phyloP scores from a whole-genome alignment of 139 green algal genomes.

The Chlorella sp. region DNA sequence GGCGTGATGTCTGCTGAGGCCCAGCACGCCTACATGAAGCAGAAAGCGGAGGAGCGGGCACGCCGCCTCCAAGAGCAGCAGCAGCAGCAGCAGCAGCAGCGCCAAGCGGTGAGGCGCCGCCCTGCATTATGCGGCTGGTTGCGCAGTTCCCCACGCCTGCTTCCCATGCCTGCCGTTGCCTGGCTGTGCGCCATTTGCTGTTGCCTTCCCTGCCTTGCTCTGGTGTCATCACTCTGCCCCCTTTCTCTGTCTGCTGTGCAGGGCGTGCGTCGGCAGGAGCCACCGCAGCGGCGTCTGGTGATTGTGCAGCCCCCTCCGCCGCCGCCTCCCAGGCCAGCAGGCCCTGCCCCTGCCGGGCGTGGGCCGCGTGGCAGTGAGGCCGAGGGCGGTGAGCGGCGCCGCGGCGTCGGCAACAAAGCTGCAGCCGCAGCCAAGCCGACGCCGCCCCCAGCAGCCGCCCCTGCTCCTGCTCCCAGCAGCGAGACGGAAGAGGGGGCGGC shows the following conservation, averaged over 20 bases:
- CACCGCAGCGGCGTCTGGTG: background rate
- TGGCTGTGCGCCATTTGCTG: no score
- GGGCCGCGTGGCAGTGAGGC: background rate
- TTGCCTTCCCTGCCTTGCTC: background rate
- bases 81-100: conserved; percentile 22
- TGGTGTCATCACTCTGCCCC: background rate
- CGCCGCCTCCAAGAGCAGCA: conserved; percentile 28
- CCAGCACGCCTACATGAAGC: conserved; percentile 37
- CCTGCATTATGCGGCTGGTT: no score
- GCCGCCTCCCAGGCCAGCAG: background rate
- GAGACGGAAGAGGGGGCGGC: no score
- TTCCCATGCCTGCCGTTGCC: background rate
- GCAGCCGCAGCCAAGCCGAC: no score
- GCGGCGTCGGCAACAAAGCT: no score
- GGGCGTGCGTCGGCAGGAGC: background rate
- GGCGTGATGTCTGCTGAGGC: conserved; percentile 6
- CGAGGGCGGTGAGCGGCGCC: no score
- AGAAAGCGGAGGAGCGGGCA: conserved; percentile 19
- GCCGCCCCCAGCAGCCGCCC: no score
- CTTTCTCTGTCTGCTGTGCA: no score
- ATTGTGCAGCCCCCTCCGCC: background rate
- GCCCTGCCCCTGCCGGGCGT: background rate
- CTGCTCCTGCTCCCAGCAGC: no score
- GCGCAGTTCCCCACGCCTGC: no score
- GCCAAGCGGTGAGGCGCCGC: background rate